A percentile compares a stretch with the other conserved stretches of the same genome.
These are phyloP conservation scores for Avena atlantica DNA, from an alignment of 176 grass and related monocot species.

Conservation along the genomic window DNA sequence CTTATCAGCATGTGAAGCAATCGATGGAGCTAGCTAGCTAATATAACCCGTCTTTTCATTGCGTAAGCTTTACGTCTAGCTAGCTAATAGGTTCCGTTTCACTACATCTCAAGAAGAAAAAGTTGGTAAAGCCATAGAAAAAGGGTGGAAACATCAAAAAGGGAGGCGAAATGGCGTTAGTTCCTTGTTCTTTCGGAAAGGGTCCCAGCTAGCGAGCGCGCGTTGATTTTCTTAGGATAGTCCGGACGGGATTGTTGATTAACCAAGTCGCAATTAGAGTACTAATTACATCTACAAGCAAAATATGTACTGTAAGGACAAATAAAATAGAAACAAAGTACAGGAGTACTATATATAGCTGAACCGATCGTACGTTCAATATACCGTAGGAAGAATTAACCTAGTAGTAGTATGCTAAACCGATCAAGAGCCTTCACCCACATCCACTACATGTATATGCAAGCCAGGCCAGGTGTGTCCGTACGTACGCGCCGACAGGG, in stretches of 20 bases:
- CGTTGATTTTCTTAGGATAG: background rate
- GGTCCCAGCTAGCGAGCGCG: background rate
- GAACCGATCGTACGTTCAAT: background rate
- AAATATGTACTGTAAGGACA: background rate
- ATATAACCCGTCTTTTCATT: background rate
- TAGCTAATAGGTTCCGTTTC: background rate
- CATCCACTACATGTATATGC: background rate
- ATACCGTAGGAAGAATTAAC: background rate
- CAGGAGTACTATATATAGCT: background rate
- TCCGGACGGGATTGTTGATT: background rate
- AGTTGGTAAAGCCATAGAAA: slow-evolving; percentile 29
- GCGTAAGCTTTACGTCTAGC: slow-evolving; percentile 37
- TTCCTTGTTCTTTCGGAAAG: slow-evolving; percentile 37
- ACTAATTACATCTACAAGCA: background rate
- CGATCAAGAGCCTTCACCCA: background rate
- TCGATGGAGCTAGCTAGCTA: background rate
- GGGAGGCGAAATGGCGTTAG: too few species aligned
- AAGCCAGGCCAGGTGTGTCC: background rate
- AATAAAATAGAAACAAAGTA: background rate
- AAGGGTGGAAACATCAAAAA: slow-evolving; percentile 17
- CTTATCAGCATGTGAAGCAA: slow-evolving; percentile 40
- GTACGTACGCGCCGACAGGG: background rate
- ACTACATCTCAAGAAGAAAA: slow-evolving; percentile 10
- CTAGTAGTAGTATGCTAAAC: background rate
- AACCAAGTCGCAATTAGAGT: background rate